Percentiles rank a stretch among this genome's conserved stretches.
These are phyloP conservation scores for Pichia sp. DNA, from an alignment of 1,139 yeast genomes.

Conservation along the genomic window DNA sequence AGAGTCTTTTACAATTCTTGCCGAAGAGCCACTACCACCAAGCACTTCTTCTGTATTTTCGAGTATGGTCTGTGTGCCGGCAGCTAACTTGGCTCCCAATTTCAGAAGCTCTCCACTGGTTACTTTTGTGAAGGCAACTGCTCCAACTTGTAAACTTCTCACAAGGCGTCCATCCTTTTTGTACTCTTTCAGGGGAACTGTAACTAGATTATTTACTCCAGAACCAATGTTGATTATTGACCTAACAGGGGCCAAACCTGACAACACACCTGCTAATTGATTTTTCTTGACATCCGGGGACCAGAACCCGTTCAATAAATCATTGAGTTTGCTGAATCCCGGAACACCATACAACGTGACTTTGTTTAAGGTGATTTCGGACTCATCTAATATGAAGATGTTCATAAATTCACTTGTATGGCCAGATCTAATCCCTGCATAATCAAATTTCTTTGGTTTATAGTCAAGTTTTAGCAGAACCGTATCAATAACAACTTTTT, in stretches of 20 bases:
- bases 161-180: conserved; percentile 66
- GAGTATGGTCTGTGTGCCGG: conserved; percentile 79
- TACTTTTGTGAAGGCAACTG: conserved; percentile 68
- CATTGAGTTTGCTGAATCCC: conserved; percentile 62
- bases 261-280: conserved; percentile 73
- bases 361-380: conserved; percentile 60
- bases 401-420: conserved; percentile 84
- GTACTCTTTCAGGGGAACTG: conserved; percentile 71
- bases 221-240: conserved; percentile 75
- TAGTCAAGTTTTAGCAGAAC: conserved; percentile 75
- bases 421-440: conserved; percentile 79
- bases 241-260: conserved; percentile 80
- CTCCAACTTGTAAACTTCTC: conserved; percentile 73
- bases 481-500: conserved; percentile 59
- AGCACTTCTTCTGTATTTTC: conserved; percentile 76
- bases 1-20: conserved; percentile 30
- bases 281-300: conserved; percentile 77
- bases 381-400: conserved; percentile 82
- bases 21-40: conserved; percentile 62
- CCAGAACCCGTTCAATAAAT: conserved; percentile 64
- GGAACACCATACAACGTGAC: conserved; percentile 68
- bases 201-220: conserved; percentile 69
- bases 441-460: conserved; percentile 85
- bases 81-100: conserved; percentile 80
- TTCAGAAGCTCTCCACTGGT: conserved; percentile 79